These are phyloP conservation scores for Clarireedia hainanense DNA, from an alignment of 2,329 filamentous ascomycete species.

Conservation along the genomic window DNA sequence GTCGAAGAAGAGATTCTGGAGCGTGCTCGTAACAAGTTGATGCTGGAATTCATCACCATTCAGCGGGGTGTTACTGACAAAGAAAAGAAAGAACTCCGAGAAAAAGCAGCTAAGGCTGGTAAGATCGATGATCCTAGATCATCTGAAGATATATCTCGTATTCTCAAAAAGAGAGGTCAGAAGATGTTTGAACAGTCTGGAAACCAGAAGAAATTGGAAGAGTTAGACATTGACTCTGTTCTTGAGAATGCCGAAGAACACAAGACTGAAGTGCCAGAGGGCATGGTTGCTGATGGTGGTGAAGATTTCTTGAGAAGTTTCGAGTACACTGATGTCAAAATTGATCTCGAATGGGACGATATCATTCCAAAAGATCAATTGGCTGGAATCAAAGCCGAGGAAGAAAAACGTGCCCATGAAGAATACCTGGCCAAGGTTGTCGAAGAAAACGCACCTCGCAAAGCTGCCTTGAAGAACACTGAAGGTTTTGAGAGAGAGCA, in stretches of 20 bases:
- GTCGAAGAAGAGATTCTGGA: conserved; percentile 97
- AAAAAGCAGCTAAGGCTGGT: conserved; percentile 72
- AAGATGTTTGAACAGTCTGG: conserved; percentile 98
- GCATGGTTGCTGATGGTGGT: conserved; percentile 90
- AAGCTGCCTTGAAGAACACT: conserved; percentile 51
- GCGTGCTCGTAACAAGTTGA: conserved; percentile 91
- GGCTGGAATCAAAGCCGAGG: conserved; percentile 80
- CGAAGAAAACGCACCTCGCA: conserved; percentile 78
- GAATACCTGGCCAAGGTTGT: conserved; percentile 75
- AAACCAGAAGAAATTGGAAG: conserved; percentile 93
- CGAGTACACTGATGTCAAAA: conserved; percentile 95
- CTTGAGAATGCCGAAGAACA: conserved; percentile 95
- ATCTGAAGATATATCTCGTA: conserved; percentile 90
- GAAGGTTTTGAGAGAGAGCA: conserved; percentile 56
- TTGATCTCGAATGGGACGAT: conserved; percentile 95
- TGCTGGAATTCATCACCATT: conserved; percentile 95
- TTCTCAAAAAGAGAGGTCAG: conserved; percentile 95
- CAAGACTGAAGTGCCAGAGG: conserved; percentile 90
- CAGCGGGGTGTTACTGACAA: conserved; percentile 96
- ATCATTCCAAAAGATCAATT: conserved; percentile 94
- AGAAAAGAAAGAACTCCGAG: conserved; percentile 66
- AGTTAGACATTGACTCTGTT: conserved; percentile 95
- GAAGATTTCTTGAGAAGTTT: conserved; percentile 88
- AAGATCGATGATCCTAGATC: conserved; percentile 77
- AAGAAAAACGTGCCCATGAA: conserved; percentile 76